Conservation (phyloP, 2,329 filamentous ascomycete species). For the Aspergillus clavatus region DNA sequence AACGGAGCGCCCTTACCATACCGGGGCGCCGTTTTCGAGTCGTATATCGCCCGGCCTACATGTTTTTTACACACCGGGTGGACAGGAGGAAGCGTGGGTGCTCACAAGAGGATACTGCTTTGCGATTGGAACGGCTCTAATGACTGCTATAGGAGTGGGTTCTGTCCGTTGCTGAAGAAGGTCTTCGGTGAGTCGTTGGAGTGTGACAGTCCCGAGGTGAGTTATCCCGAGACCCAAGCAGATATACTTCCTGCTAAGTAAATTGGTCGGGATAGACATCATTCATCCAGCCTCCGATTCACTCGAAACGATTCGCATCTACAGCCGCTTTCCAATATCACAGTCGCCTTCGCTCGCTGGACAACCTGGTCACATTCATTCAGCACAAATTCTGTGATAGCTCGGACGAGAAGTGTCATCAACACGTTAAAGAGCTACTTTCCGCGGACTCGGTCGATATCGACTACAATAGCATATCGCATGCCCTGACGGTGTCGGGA, state of each 20-base stretch:
- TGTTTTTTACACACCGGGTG: constrained; percentile 62
- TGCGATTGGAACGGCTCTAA: neutral
- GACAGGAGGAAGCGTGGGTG: neutral
- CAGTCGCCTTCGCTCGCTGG: constrained; percentile 56
- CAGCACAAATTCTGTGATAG: constrained; percentile 49
- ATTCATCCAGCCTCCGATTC: constrained; percentile 57
- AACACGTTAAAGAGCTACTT: constrained; percentile 44
- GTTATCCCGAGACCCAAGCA: no score
- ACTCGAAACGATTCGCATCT: constrained; percentile 57
- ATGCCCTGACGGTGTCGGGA: constrained; percentile 60
- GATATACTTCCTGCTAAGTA: neutral
- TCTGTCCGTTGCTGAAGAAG: constrained; percentile 58
- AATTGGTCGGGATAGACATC: constrained; percentile 38
- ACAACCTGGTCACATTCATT: constrained; percentile 52
- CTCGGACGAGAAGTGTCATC: constrained; percentile 47
- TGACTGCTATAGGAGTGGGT: constrained; percentile 34
- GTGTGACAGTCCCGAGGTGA: constrained; percentile 50
- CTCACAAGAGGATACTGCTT: neutral
- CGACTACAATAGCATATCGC: constrained; percentile 66
- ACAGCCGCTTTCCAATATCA: constrained; percentile 67
- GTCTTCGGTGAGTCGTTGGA: constrained; percentile 53
- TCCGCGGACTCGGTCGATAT: constrained; percentile 66
- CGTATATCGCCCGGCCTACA: constrained; percentile 76
- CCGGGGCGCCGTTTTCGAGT: constrained; percentile 66
- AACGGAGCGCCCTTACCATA: constrained; percentile 53